Base-by-base conservation (phyloP, 306 rosid species). In the Dicorynia guianensis region DNA sequence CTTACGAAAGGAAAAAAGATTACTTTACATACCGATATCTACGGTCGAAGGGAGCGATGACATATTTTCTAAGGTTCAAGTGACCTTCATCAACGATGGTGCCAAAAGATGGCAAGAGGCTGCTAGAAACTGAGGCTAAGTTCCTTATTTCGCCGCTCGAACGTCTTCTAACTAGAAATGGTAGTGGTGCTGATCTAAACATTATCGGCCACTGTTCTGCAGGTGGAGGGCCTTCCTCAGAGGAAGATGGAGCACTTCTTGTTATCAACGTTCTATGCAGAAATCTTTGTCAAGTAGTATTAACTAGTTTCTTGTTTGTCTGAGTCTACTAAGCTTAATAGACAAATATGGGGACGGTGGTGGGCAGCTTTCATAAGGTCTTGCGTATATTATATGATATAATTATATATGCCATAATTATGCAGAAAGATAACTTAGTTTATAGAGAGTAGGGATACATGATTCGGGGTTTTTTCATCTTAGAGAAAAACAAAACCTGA, bases 101-200 rank as follows among this genome's bases (percentile, higher is more conserved):
- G 40, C 94, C 94, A 74, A 93, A 89, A 62, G 92, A 96, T 40
- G 93, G 93, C 63, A 89, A 85, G 30, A 89, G 81, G 74, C 91
- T 85, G 80, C 91, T 85, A 8, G 96, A 88, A 43, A 91, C 84
- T 6, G 97, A 81, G 72, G 97, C 75, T 60, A 88, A 81, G 80
- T 90, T 87, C 69, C 70, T 85, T 46, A 76, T 80, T 70, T 89
- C 94, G 0, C 78, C 79, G 14, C 88, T 84, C 8, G 93, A 88
- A 11, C 80, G 80, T 64, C 93, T 82, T 81, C 93, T 78, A 62
- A 60, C 82, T 48, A 80, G 84, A 47, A 79, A 55, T 63, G 88
- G 85, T 1, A 84, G 38, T 15, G 90, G 80, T 47, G 88, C 71
- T 71, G 30, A 25, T 25, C 82, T 56, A 59, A 79, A 54, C 70